These are phyloP conservation scores for Hypocreales sp. DNA, from an alignment of 2,329 filamentous ascomycete genomes.

Conservation along the genomic window DNA sequence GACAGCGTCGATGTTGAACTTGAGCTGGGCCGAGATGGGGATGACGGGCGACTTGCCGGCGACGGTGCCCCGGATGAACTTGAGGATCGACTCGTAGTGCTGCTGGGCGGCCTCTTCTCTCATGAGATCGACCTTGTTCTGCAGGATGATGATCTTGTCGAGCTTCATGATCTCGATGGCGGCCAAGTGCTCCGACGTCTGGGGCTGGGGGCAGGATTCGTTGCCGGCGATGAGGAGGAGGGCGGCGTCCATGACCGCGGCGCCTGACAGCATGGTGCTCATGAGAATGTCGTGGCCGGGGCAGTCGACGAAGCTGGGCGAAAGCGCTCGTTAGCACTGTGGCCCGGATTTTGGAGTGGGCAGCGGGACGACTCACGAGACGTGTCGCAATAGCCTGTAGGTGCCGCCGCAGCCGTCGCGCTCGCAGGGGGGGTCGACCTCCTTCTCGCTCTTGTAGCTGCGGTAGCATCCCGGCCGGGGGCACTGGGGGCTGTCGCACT, in stretches of 20 bases:
- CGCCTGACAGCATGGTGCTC: conserved; percentile 99
- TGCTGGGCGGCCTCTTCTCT: conserved; percentile 83
- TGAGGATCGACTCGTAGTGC: conserved; percentile 93
- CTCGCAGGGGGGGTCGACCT: conserved; percentile 92
- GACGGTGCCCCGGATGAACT: conserved; percentile 96
- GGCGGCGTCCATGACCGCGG: conserved; percentile 98
- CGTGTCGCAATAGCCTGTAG: conserved; percentile 79
- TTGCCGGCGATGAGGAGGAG: conserved; percentile 94
- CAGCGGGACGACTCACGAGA: conserved; percentile 80
- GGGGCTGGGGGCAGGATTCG: conserved; percentile 94
- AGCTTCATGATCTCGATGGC: conserved; percentile 99
- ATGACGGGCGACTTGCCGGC: conserved; percentile 92
- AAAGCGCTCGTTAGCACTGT: background rate
- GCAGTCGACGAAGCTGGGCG: conserved; percentile 79
- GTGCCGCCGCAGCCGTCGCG: conserved; percentile 77
- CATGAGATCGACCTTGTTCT: conserved; percentile 99
- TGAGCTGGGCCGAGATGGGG: conserved; percentile 91
- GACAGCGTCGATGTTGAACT: conserved; percentile 98
- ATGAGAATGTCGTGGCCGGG: conserved; percentile 99
- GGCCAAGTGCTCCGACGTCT: conserved; percentile 96
- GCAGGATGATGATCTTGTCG: conserved; percentile 97
- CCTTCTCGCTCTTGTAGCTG: conserved; percentile 98
- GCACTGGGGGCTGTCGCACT: conserved; percentile 86
- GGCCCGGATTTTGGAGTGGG: no score
- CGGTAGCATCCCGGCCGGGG: conserved; percentile 89